Base-by-base conservation (phyloP, 2,329 filamentous ascomycete species). In the Ophiocordyceps camponoti-saundersi region DNA sequence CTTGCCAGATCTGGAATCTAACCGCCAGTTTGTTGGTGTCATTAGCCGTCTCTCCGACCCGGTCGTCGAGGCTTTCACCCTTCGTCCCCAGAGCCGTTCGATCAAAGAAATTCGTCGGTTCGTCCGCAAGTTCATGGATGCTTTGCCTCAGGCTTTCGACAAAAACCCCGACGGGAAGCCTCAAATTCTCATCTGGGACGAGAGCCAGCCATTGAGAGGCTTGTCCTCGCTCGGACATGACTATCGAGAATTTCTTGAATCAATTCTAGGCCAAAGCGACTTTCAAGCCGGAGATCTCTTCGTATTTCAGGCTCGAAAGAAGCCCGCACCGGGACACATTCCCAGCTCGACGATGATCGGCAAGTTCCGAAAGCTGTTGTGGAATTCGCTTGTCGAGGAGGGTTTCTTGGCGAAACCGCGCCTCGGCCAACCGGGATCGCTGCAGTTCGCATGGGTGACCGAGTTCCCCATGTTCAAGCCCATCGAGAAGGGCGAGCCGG, bases 391-490 rank as follows among this genome's bases (percentile, higher is more conserved):
- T 2, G 73, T 89, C 0, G 71, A 76, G n/a, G 63, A 74, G 23
- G 73, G 69, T 0, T 66, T 83, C 30, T 66, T 86, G 36, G 54
- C 63, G 3, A 62, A 57, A 1, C 65, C 68, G 32, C 56, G 52
- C 1, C 57, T 65, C 0, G 63, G 63, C 18, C 56, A 63, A 0
- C 56, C 62, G 2, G 57, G 52, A 49, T 56, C 70, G 58, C 48
- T 88, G 76, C 65, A 70, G 49, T 90, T 89, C 62, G 72, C 83
- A 48, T 98, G 92, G 92, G 75, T 98, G 13, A 82, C 75, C 1
- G 79, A 90, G 49, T 98, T 98, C 59, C 92, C 92, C 13, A 78
- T 98, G 56, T 98, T 98, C 66, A 88, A 87, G 1, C 85, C 82
- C 0, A 74, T 73, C 46, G 78, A 75, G 45, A 64, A 65, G 10